Base-by-base conservation (phyloP, 2,329 filamentous ascomycete genomes). In the Anthostomella pinea region DNA sequence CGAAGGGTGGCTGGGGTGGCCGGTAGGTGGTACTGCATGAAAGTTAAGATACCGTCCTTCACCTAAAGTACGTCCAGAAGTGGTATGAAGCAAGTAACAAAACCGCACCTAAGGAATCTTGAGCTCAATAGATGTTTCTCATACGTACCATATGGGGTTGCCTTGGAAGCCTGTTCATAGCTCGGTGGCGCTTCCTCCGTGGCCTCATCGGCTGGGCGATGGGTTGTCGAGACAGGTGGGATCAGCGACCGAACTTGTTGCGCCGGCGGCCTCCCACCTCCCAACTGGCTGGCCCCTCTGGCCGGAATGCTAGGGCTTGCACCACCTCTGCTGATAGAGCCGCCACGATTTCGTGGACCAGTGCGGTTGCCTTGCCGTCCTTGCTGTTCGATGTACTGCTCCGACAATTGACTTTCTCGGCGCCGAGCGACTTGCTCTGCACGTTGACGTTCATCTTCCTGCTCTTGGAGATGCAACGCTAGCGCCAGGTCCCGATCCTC, bases 391-490 rank as follows among this genome's bases (percentile, higher is more conserved):
- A 89, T 85, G 48, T 75, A 85, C 44, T 81, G 79, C 53, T 85
- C 81, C 0, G 81, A 85, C 1, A 87, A 68, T 39, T 79, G 68
- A 36, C 79, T 80, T 58, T 89, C 82, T n/a, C 79, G 70, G 8
- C 72, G 69, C 6, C 82, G 73, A 1, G 81, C 75, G 8, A 76
- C 78, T 31, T 80, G 74, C 32, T 79, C 73, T 6, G 57, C 51
- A n/a, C 77, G 75, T 46, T 89, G 79, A 10, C 81, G 76, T 53
- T 88, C 82, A 46, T 96, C 88, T 60, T 97, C 91, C 58, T 95
- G 89, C 54, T 97, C 93, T 59, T 97, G 91, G 1, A 96, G 75
- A 57, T 97, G 93, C 6, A 98, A 71, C 0, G 91, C 90, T 3
- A 97, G 73, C 0, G 93, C 93, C 19, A 96, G 66, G 43, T 93